These are phyloP conservation scores for Raffaelea albimanens DNA, from an alignment of 2,329 filamentous ascomycete species.

Conservation along the genomic window DNA sequence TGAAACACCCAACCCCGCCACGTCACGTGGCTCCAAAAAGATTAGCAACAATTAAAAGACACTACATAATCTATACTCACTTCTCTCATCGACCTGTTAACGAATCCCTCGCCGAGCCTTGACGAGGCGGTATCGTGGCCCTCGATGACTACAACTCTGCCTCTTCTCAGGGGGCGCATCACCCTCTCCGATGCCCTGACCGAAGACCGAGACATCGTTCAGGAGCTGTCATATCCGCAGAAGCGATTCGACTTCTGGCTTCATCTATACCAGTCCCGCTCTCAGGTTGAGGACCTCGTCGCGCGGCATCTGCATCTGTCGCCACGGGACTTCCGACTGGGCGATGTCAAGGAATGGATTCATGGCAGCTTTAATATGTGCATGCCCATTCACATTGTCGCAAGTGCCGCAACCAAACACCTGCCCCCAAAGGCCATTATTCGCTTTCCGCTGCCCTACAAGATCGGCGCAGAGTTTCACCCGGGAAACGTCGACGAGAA, in stretches of 20 bases:
- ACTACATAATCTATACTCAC: too few relatives aligned
- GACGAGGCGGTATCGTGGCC: too few relatives aligned
- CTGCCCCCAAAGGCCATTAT: not conserved
- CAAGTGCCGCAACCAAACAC: constrained; percentile 3
- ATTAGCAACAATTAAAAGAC: too few relatives aligned
- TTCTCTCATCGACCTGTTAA: too few relatives aligned
- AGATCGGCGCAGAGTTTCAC: constrained; percentile 21
- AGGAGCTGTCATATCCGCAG: not conserved
- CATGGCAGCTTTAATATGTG: constrained; percentile 26
- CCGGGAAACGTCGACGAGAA: constrained; percentile 30
- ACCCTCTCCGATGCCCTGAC: not conserved
- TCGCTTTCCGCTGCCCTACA: constrained; percentile 18
- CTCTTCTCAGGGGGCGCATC: too few relatives aligned
- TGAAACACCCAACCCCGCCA: too few relatives aligned
- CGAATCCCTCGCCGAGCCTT: too few relatives aligned
- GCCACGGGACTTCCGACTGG: not conserved
- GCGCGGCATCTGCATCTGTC: not conserved
- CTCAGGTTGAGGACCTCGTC: not conserved
- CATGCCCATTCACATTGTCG: constrained; percentile 17
- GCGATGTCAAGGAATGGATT: constrained; percentile 17
- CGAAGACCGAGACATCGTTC: not conserved
- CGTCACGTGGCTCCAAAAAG: too few relatives aligned
- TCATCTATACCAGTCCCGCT: not conserved
- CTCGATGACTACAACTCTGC: too few relatives aligned
- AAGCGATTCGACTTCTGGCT: not conserved